Conservation (phyloP, 495 filamentous ascomycete genomes). For the Penicillium goetzii region DNA sequence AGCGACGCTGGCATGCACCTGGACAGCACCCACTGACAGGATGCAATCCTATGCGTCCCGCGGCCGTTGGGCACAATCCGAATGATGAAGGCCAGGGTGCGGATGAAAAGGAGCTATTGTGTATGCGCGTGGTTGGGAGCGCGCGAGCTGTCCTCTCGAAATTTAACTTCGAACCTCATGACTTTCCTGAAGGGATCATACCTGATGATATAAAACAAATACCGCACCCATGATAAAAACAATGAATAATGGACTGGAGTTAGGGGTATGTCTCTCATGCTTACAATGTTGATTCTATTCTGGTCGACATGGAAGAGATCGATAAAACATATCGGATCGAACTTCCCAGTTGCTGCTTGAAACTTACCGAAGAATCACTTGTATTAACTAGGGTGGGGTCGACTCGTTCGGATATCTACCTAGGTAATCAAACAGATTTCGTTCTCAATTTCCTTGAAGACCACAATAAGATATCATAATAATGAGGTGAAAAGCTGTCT, state of each 20-base stretch:
- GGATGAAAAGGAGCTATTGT: conserved; percentile 42
- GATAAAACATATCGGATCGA: neutral
- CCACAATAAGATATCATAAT: too few species aligned
- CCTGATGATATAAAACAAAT: conserved; percentile 16
- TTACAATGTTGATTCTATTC: neutral
- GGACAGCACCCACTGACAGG: conserved; percentile 29
- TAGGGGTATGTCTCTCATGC: too few species aligned
- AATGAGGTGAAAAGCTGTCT: too few species aligned
- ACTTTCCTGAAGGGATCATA: conserved; percentile 42
- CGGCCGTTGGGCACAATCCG: neutral
- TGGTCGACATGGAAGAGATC: neutral
- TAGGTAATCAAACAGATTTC: too few species aligned
- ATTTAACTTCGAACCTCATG: conserved; percentile 46
- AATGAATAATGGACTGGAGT: neutral
- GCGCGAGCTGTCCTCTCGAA: conserved; percentile 43
- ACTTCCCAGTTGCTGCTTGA: too few species aligned
- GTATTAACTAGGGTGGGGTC: too few species aligned
- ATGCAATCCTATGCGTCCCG: conserved; percentile 11
- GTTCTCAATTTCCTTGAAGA: too few species aligned
- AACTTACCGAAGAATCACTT: too few species aligned
- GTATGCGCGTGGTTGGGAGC: conserved; percentile 43
- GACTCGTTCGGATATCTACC: too few species aligned
- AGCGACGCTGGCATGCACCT: conserved; percentile 47
- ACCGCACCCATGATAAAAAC: conserved; percentile 4
- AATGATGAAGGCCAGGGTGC: conserved; percentile 10